Evolutionary conservation across 2,329 filamentous ascomycete genomes (phyloP), one percentile per base, ranked within the genome.

Genomic region (Diaporthe amygdali): DNA sequence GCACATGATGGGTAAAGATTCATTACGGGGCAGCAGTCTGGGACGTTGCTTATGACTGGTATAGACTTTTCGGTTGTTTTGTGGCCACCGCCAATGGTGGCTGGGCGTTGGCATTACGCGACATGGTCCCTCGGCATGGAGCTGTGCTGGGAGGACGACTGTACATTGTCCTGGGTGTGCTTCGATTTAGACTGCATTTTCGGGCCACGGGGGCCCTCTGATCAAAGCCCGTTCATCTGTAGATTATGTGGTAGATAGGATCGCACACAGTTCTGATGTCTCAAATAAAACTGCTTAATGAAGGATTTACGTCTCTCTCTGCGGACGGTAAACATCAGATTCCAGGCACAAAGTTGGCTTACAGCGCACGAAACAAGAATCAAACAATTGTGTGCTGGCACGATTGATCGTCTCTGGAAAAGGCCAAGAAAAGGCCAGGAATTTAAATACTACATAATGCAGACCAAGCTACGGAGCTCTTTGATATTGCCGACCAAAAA

Each of bases 11-110:
- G 59, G 20, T 25, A 12, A 46, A 44, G 37, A 68, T 30, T 52
- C 22, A 22, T 52, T 51, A 56, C 46, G 46, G 54, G 56, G 14
- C n/a, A 27, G 22, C 68, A 25, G 25, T 25, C 44, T 15, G 68
- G 68, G 49, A 55, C n/a, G 68, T 47, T 55, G 68, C 59, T 70
- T 49, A 70, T 63, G 67, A 69, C 67, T 55, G 59, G n/a, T 70
- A 66, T 66, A 70, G 68, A 70, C 27, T 66, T 66, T 64, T 56
- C 47, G 17, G 66, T 30, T 68, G 25, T 34, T 46, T 46, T 30
- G 22, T 32, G 52, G 30, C 41, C 66, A 49, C 39, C 66, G 44
- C 41, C 41, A 49, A 7, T 30, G n/a, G 39, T 47, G 22, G 52
- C 3, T 55, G 52, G 39, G 41, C n/a, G 17, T 68, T 39, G 25